Conservation (phyloP, 83 land plant genomes). For the Picea mariana region DNA sequence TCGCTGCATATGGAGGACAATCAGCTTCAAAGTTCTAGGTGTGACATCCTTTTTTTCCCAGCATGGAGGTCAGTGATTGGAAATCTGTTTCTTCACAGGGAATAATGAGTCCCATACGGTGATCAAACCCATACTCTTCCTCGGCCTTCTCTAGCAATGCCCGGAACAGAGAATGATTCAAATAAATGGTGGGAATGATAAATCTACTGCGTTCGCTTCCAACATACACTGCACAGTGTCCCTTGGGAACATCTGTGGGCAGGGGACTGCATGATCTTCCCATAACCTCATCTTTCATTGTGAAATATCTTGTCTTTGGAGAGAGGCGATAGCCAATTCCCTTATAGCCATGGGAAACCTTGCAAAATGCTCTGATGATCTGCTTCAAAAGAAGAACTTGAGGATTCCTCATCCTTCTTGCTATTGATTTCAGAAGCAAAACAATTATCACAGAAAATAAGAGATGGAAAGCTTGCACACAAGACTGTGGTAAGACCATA, state of each 20-base stretch:
- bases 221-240: constrained; percentile 40
- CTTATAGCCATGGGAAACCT: too few species aligned
- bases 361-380: neutral
- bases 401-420: constrained; percentile 8
- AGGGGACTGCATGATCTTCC: neutral
- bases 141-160: constrained; percentile 25
- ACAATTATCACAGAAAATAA: too few species aligned
- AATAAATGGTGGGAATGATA: constrained; percentile 31
- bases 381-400: neutral
- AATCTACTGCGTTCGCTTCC: constrained; percentile 29
- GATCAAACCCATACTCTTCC: constrained; percentile 42
- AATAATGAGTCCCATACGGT: neutral
- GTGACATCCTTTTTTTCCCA: too few species aligned
- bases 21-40: too few species aligned
- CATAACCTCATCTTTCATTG: neutral
- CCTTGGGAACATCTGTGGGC: constrained; percentile 39
- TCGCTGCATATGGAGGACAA: too few species aligned
- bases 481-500: too few species aligned
- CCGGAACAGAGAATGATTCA: constrained; percentile 33
- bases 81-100: constrained; percentile 23
- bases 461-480: too few species aligned
- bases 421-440: neutral
- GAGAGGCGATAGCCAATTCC: too few species aligned
- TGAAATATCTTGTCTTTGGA: neutral
- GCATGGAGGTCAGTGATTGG: too few species aligned